Base-by-base conservation (phyloP, 2,329 filamentous ascomycete genomes). In the Diaporthe citrichinensis region DNA sequence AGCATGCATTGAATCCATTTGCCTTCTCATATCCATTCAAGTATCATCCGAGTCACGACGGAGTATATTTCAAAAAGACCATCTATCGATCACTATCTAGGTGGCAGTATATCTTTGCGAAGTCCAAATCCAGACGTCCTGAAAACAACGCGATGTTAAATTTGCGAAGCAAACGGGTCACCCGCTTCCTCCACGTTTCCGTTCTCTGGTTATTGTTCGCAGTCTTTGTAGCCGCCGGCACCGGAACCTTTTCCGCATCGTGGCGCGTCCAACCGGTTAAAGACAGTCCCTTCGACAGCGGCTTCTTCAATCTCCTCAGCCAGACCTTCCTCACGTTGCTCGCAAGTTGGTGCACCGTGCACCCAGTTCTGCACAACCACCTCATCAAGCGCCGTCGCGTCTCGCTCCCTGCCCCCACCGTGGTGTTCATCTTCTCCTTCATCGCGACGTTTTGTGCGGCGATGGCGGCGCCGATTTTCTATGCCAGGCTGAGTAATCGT, bases 331-430 rank as follows among this genome's bases (percentile, higher is more conserved):
- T 68, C 23, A 68, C 65, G 0, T 23, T 68, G 23, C 46, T 68
- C 23, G 65, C 65, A 1, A 68, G 65, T 28, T 68, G 49, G 46
- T 68, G 65, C 31, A 68, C 65, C 2, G 34, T 68, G 4, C 46
- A 53, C 23, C 65, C 65, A 12, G 44, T 68, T 20, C 34, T 68
- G 15, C 0, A 78, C 79, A 31, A 86, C 6, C 23, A 34, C 23
- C 31, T 68, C 44, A 68, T 23, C 28, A 68, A 49, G 46, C 20
- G 31, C 4, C 44, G 41, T 17, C 62, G 44, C 44, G 62, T 51
- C 28, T 8, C 39, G 23, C 62, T 68, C 7, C 62, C 62, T 9
- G 28, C 46, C 20, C 46, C 28, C 2, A 68, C 28, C 14, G 28
- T 25, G 23, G 62, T 68, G 20, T 68, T 68, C 44, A 36, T 51